phyloP scores from a whole-genome alignment of 257 asterid genomes.

The Apocynum venetum region DNA sequence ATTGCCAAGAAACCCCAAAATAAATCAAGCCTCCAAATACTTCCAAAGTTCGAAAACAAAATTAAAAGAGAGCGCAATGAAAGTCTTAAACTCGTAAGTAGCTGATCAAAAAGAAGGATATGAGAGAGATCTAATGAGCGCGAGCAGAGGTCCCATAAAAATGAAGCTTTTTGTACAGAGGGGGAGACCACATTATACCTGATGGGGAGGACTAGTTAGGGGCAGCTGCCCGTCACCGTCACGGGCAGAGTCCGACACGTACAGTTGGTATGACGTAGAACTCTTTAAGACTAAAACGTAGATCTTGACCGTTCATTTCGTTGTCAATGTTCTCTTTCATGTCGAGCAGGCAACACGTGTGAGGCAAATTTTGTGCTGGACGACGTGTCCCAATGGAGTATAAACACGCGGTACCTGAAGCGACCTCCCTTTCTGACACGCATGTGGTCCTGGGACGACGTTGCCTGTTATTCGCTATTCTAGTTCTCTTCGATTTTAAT shows the following conservation, averaged over 20 bases:
- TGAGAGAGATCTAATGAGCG: slow-evolving; percentile 9
- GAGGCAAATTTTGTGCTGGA: neutral
- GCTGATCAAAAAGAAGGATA: slow-evolving; percentile 8
- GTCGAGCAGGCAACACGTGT: slow-evolving; percentile 42
- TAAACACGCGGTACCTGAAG: slow-evolving; percentile 18
- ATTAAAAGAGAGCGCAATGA: neutral
- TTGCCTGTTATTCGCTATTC: slow-evolving; percentile 34
- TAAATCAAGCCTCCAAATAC: neutral
- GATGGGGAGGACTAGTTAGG: slow-evolving; percentile 29
- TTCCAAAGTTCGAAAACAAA: neutral
- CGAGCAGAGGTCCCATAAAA: slow-evolving; percentile 5
- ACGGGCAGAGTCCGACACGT: slow-evolving; percentile 68
- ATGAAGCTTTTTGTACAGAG: slow-evolving; percentile 22
- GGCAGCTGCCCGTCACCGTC: slow-evolving; percentile 94
- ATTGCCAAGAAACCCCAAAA: slow-evolving; percentile 17
- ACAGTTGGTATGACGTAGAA: slow-evolving; percentile 61
- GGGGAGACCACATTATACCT: slow-evolving; percentile 34
- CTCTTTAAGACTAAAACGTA: slow-evolving; percentile 25
- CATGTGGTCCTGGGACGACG: slow-evolving; percentile 47
- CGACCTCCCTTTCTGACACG: slow-evolving; percentile 56
- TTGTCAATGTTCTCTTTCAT: neutral
- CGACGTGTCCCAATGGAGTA: slow-evolving; percentile 60
- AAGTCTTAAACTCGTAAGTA: neutral
- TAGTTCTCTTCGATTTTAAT: slow-evolving; percentile 10
- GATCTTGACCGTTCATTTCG: slow-evolving; percentile 32